These are phyloP conservation scores for Linum trigynum DNA, from an alignment of 345 rosid species.

Conservation along the genomic window DNA sequence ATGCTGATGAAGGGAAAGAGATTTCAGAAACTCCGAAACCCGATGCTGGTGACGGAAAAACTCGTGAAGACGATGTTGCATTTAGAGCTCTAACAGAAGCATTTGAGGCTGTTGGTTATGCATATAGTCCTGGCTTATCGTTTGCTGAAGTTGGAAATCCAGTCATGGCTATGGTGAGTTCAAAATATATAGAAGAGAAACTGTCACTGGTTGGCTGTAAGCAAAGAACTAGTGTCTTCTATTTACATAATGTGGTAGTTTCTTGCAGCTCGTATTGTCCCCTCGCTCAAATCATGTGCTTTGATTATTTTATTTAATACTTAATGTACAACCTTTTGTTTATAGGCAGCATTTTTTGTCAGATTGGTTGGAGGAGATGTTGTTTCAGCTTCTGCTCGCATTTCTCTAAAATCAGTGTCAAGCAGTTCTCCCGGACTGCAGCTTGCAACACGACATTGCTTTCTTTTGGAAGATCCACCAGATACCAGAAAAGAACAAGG, in stretches of 20 bases:
- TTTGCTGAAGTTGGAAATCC: slow-evolving; percentile 96
- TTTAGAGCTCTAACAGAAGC: slow-evolving; percentile 77
- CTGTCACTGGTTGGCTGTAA: neutral
- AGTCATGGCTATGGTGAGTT: slow-evolving; percentile 93
- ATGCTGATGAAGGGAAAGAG: slow-evolving; percentile 24
- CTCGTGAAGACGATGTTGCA: slow-evolving; percentile 38
- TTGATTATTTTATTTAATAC: too few species aligned
- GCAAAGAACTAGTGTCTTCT: too few species aligned
- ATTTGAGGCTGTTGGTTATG: slow-evolving; percentile 75
- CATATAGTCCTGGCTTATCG: slow-evolving; percentile 51
- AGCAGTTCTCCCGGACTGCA: slow-evolving; percentile 48
- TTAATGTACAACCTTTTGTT: neutral
- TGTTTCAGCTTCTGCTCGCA: slow-evolving; percentile 63
- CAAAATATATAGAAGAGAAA: neutral
- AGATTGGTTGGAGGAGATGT: slow-evolving; percentile 53
- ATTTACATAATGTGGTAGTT: neutral
- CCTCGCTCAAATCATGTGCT: too few species aligned
- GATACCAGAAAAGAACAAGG: slow-evolving; percentile 42
- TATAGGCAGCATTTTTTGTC: slow-evolving; percentile 71
- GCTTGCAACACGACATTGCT: slow-evolving; percentile 82
- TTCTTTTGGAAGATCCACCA: slow-evolving; percentile 85
- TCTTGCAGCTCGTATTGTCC: neutral
- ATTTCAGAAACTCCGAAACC: neutral
- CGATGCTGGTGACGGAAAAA: neutral
- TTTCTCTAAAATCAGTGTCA: slow-evolving; percentile 55